Evolutionary conservation across 257 asterid genomes (phyloP).

Genomic region (Capsicum rhomboideum): DNA sequence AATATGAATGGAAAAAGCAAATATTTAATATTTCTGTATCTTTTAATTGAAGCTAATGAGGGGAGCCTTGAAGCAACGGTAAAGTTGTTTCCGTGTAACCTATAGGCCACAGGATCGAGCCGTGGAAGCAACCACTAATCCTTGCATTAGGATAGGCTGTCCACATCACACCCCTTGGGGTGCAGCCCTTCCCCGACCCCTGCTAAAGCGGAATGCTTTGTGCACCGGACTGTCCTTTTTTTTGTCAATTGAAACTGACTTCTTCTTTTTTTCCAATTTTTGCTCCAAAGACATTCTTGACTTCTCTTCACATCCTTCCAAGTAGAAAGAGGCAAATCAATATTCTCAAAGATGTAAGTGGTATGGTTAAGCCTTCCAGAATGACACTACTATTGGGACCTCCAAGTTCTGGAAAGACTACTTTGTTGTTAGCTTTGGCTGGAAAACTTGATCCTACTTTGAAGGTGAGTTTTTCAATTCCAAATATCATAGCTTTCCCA

Average conservation of each 20-base stretch:
- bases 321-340: constrained; percentile 45
- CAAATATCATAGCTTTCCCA: not conserved
- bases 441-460: constrained; percentile 51
- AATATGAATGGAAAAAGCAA: not conserved
- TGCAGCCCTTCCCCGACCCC: not conserved
- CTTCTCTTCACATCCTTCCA: constrained; percentile 31
- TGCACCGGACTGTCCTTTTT: not conserved
- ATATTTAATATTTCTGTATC: not conserved
- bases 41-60: not conserved
- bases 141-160: not conserved
- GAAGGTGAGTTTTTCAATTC: constrained; percentile 15
- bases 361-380: constrained; percentile 55
- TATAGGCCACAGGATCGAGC: not conserved
- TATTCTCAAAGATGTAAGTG: constrained; percentile 55
- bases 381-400: not conserved
- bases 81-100: too few relatives aligned
- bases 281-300: not conserved
- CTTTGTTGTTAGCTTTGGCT: constrained; percentile 55
- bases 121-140: not conserved
- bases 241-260: not conserved
- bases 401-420: constrained; percentile 5
- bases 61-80: too few relatives aligned
- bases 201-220: not conserved
- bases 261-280: not conserved
- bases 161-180: not conserved